Conservation (phyloP, 495 filamentous ascomycete species). For the Penicillium chermesinum region DNA sequence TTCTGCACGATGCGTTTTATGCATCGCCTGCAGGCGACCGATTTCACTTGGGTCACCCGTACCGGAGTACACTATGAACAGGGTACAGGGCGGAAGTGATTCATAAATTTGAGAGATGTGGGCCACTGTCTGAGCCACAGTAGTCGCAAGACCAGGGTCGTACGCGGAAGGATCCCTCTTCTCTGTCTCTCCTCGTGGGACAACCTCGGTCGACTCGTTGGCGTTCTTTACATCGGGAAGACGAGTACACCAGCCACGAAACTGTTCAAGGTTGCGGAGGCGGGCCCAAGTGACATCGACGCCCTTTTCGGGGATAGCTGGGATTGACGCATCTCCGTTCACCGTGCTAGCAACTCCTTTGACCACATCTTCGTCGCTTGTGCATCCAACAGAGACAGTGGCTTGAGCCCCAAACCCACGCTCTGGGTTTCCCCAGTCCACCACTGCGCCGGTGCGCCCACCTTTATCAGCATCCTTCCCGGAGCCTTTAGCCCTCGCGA, state of each 20-base stretch:
- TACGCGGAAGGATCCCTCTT: background rate
- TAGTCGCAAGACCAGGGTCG: conserved; percentile 31
- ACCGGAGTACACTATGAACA: conserved; percentile 83
- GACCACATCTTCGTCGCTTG: conserved; percentile 68
- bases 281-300: conserved; percentile 89
- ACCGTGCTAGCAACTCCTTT: conserved; percentile 62
- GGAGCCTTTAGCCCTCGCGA: conserved; percentile 56
- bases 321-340: conserved; percentile 59
- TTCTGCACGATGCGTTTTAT: conserved; percentile 69
- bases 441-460: conserved; percentile 67
- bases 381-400: conserved; percentile 65
- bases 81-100: conserved; percentile 73
- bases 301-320: conserved; percentile 59
- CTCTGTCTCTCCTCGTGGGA: conserved; percentile 20
- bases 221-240: conserved; percentile 43
- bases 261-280: conserved; percentile 75
- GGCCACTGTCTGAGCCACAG: conserved; percentile 44
- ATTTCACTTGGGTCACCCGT: conserved; percentile 83
- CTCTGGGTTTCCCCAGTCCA: conserved; percentile 83
- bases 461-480: conserved; percentile 41
- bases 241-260: conserved; percentile 77
- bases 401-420: conserved; percentile 69
- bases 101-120: conserved; percentile 68
- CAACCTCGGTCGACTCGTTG: conserved; percentile 45
- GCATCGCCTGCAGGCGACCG: conserved; percentile 64